These are phyloP conservation scores for Podospora bellae-mahoneyi DNA, from an alignment of 495 filamentous ascomycete genomes.

Conservation along the genomic window DNA sequence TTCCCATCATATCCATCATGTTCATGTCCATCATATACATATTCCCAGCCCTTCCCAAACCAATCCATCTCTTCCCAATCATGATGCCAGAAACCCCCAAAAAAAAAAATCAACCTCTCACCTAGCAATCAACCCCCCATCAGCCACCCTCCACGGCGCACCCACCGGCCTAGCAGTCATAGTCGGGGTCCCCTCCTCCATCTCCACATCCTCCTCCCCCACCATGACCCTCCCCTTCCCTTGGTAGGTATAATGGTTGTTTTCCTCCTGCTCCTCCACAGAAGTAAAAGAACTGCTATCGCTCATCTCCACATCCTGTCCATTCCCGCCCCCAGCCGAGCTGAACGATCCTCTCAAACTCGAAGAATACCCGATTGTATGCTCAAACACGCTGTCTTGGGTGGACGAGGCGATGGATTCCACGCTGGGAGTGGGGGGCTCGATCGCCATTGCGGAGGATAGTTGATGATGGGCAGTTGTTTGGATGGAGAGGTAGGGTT, in stretches of 20 bases:
- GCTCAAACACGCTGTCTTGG: background rate
- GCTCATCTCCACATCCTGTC: constrained; percentile 44
- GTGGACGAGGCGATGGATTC: constrained; percentile 14
- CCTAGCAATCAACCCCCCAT: constrained; percentile 2
- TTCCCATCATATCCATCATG: background rate
- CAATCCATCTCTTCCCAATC: background rate
- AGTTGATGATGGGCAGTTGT: background rate
- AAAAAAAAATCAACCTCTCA: background rate
- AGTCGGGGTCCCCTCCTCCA: constrained; percentile 35
- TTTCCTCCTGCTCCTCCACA: constrained; percentile 20
- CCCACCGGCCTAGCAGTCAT: constrained; percentile 19
- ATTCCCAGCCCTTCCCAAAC: background rate
- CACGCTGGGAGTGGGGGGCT: constrained; percentile 20
- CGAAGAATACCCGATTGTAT: background rate
- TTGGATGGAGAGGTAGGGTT: background rate
- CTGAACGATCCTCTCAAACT: background rate
- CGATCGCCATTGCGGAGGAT: background rate
- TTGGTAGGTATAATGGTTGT: background rate
- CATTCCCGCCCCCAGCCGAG: background rate
- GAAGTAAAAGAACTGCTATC: constrained; percentile 37
- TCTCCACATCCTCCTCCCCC: constrained; percentile 31
- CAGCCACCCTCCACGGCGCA: constrained; percentile 9
- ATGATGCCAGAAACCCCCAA: too few relatives aligned
- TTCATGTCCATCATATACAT: constrained; percentile 6
- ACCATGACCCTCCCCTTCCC: background rate